A percentile compares a stretch with the other conserved stretches of the same genome.
These are phyloP conservation scores for Oropetium thomaeum DNA, from an alignment of 176 grass and related monocot species.

Conservation along the genomic window DNA sequence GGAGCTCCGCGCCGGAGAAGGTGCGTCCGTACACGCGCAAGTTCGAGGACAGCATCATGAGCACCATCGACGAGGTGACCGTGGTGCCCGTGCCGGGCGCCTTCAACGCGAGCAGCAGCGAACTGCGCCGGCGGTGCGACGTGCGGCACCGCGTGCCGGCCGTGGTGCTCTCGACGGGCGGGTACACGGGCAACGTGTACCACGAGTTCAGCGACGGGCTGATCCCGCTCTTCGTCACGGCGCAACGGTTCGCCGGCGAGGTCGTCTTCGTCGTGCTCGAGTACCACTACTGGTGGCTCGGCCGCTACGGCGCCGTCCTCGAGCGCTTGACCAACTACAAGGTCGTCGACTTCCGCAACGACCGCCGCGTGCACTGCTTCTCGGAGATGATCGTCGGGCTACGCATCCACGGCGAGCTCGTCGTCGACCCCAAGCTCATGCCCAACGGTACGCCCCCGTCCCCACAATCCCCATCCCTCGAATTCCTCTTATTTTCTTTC, in stretches of 20 bases:
- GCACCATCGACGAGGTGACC: slow-evolving; percentile 68
- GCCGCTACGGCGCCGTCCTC: slow-evolving; percentile 72
- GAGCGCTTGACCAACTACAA: slow-evolving; percentile 75
- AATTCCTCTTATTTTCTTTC: not conserved
- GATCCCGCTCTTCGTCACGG: slow-evolving; percentile 87
- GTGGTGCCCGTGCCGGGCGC: slow-evolving; percentile 24
- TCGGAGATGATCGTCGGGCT: slow-evolving; percentile 84
- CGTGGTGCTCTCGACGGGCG: slow-evolving; percentile 92
- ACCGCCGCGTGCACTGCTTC: slow-evolving; percentile 91
- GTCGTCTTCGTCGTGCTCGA: slow-evolving; percentile 87
- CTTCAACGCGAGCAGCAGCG: slow-evolving; percentile 19
- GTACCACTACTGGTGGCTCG: slow-evolving; percentile 86
- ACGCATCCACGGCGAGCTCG: slow-evolving; percentile 89
- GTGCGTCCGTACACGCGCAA: slow-evolving; percentile 92
- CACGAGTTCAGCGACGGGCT: slow-evolving; percentile 99
- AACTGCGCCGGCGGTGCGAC: slow-evolving; percentile 45
- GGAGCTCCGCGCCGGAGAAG: slow-evolving; percentile 52
- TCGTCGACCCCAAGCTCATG: slow-evolving; percentile 84
- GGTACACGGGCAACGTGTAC: slow-evolving; percentile 99
- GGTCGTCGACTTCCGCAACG: slow-evolving; percentile 75
- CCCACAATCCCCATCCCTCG: not conserved
- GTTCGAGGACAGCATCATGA: slow-evolving; percentile 77
- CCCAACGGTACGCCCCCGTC: slow-evolving; percentile 52
- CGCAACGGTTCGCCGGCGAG: slow-evolving; percentile 76
- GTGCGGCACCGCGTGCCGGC: slow-evolving; percentile 65